Conservation (phyloP, 345 rosid species). For the Durio zibethinus region DNA sequence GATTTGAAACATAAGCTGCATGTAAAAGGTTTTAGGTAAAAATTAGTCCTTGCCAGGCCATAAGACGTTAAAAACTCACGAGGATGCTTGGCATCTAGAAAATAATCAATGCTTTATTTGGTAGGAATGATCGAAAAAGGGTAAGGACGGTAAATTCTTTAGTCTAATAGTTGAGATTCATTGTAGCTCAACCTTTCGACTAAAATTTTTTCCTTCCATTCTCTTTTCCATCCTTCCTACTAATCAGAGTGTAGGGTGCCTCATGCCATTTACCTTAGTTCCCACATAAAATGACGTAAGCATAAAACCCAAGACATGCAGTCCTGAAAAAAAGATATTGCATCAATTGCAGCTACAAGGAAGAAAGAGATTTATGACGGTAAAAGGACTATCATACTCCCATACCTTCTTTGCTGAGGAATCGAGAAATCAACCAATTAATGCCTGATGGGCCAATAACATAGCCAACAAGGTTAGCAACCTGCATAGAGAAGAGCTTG, state of each 20-base stretch:
- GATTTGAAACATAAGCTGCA: slow-evolving; percentile 77
- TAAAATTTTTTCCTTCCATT: background rate
- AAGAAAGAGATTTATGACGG: background rate
- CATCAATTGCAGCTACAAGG: background rate
- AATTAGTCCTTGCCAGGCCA: background rate
- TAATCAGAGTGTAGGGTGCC: background rate
- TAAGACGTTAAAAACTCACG: background rate
- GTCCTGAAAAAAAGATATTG: slow-evolving; percentile 38
- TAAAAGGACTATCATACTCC: background rate
- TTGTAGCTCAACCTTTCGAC: background rate
- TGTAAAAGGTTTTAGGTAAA: background rate
- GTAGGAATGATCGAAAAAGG: background rate
- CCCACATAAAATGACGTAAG: slow-evolving; percentile 66
- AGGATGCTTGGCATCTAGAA: background rate
- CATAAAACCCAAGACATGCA: slow-evolving; percentile 58
- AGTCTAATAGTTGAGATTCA: background rate
- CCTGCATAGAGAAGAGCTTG: slow-evolving; percentile 38
- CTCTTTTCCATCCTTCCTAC: background rate
- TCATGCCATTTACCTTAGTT: slow-evolving; percentile 57
- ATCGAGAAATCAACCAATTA: slow-evolving; percentile 66
- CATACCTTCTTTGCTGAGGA: slow-evolving; percentile 66
- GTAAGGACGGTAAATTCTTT: background rate
- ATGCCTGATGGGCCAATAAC: slow-evolving; percentile 81
- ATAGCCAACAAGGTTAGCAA: slow-evolving; percentile 91
- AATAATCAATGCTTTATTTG: background rate